Evolutionary conservation across 2,329 filamentous ascomycete genomes (phyloP), one percentile per base, ranked within the genome.

Genomic region (Basipetospora chlamydospora): DNA sequence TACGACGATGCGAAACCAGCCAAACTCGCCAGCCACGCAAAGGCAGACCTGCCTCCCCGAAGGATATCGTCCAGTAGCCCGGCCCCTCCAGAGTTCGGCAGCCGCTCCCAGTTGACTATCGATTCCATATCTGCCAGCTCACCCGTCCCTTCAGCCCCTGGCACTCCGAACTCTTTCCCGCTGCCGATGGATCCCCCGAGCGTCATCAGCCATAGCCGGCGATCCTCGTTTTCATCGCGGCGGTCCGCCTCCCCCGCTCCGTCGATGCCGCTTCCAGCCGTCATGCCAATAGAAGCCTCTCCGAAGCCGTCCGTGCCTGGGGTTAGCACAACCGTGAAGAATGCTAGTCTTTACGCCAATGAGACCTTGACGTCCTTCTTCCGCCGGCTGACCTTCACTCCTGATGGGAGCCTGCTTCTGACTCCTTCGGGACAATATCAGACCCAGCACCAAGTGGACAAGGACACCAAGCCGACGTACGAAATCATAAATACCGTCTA

Each of bases 291-390:
- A 55, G 88, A 88, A 48, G 72, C 85, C 7, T 94, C 87, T 1
- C 92, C 90, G 1, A 86, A 83, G 47, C 77, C 86, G 7, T 73
- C 70, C 37, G 60, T 76, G 13, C 57, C 72, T 40, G 61, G 58
- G 25, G 55, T 55, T 44, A 66, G 71, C 21, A 47, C 79, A 12
- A 79, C 79, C 8, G 71, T 84, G 37, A 84, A 79, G 52, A 95
- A 94, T 48, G 77, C 86, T 28, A 86, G 77, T 46, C 77, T 98
- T 31, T 98, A 98, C 54, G 86, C 86, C 31, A 96, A 95, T 49
- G 90, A 98, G 58, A 95, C 88, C 0, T 72, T 96, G 41, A 95
- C 88, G 0, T 96, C 90, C 0, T 98, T 98, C 61, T 98, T 98
- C 61, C 73, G 90, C 36, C 76, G 90, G 32, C 64, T 98, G 34